Percentiles rank a stretch among this genome's conserved stretches.
Evolutionary conservation across 352 stramenopile species (phyloP).

Genomic region (Blastocystis sp.): DNA sequence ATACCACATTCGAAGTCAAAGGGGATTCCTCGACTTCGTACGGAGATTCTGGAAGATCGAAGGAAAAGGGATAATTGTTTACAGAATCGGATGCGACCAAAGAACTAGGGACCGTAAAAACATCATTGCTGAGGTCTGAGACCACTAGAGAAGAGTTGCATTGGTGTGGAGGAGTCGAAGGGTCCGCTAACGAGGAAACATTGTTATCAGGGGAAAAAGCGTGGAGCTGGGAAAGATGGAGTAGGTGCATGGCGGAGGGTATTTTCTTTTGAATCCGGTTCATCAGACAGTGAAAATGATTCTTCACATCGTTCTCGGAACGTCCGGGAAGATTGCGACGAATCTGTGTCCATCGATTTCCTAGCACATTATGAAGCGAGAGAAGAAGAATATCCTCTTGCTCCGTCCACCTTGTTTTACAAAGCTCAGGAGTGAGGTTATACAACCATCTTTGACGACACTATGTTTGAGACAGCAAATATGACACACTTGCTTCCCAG

Average conservation of each 20-base stretch:
- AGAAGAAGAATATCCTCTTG: conserved; percentile 82
- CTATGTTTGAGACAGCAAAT: conserved; percentile 68
- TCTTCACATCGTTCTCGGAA: conserved; percentile 87
- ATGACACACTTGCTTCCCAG: conserved; percentile 75
- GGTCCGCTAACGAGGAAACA: neutral
- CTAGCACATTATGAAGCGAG: conserved; percentile 73
- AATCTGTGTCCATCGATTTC: conserved; percentile 85
- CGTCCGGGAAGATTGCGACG: conserved; percentile 78
- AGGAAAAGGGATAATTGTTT: too few species aligned
- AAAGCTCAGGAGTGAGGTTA: conserved; percentile 68
- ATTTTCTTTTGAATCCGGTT: neutral
- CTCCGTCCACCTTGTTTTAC: conserved; percentile 82
- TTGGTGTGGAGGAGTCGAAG: neutral
- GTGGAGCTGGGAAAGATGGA: neutral
- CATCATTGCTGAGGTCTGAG: neutral
- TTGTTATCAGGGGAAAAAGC: neutral
- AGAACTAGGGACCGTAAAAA: too few species aligned
- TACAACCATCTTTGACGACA: conserved; percentile 78
- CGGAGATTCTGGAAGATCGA: too few species aligned
- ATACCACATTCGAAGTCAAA: too few species aligned
- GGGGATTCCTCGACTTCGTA: too few species aligned
- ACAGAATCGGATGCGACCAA: too few species aligned
- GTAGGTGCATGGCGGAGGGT: neutral
- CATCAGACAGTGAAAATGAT: conserved; percentile 68
- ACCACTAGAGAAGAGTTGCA: neutral